phyloP scores from a whole-genome alignment of 371 early-diverging fungal genomes.

The Mucor saturninus region DNA sequence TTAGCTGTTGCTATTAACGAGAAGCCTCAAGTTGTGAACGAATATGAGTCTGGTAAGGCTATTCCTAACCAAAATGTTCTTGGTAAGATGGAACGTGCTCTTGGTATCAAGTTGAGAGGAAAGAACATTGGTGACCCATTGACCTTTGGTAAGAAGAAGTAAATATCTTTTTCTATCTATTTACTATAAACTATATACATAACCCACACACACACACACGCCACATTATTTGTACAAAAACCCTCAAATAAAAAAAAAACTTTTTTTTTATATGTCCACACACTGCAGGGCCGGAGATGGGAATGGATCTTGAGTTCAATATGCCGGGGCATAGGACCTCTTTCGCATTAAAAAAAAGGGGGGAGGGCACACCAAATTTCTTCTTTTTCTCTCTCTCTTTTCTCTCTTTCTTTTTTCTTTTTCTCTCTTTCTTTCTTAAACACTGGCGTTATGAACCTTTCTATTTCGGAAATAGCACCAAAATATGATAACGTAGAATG shows the following conservation, averaged over 20 bases:
- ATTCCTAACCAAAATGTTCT: conserved; percentile 94
- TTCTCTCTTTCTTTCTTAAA: background rate
- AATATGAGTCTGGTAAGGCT: conserved; percentile 90
- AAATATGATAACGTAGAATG: conserved; percentile 30
- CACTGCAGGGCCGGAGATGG: background rate
- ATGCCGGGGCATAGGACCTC: background rate
- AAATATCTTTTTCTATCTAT: conserved; percentile 10
- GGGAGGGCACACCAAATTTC: background rate
- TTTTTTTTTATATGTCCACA: background rate
- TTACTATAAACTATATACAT: conserved; percentile 2
- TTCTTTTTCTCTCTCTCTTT: background rate
- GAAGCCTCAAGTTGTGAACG: conserved; percentile 82
- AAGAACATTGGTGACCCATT: conserved; percentile 81
- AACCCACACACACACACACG: background rate
- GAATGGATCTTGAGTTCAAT: background rate
- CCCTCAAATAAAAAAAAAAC: no score
- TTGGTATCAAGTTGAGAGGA: conserved; percentile 92
- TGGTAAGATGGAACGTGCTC: conserved; percentile 86
- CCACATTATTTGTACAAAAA: background rate
- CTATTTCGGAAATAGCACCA: background rate
- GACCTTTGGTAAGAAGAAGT: conserved; percentile 71
- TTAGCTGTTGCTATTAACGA: conserved; percentile 84
- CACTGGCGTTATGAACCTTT: background rate
- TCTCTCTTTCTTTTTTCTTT: background rate
- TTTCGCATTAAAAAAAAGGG: conserved; percentile 3